Evolutionary conservation across 2,329 filamentous ascomycete genomes (phyloP).

Genomic region (Phialemoniopsis sp.): DNA sequence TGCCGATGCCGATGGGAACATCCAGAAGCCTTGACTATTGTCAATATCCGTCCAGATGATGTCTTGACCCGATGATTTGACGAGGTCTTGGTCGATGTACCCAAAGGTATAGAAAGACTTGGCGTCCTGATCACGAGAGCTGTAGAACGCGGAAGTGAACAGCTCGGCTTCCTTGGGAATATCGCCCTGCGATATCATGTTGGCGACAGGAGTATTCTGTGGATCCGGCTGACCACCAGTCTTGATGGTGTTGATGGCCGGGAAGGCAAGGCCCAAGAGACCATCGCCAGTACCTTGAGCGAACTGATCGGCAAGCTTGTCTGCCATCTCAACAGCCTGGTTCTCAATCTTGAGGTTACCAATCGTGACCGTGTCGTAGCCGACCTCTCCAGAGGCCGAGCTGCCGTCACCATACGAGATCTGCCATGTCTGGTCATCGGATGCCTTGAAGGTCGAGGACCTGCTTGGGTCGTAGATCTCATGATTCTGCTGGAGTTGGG

Average conservation of each 20-base stretch:
- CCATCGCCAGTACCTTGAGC: slow-evolving; percentile 54
- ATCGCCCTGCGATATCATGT: slow-evolving; percentile 53
- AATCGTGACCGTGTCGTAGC: slow-evolving; percentile 56
- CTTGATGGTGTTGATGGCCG: slow-evolving; percentile 58
- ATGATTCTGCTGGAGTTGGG: slow-evolving; percentile 34
- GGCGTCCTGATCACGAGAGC: slow-evolving; percentile 42
- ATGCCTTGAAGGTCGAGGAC: slow-evolving; percentile 54
- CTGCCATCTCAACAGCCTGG: slow-evolving; percentile 63
- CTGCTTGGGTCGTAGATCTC: slow-evolving; percentile 55
- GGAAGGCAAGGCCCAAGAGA: slow-evolving; percentile 62
- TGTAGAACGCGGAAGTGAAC: slow-evolving; percentile 62
- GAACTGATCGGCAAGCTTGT: slow-evolving; percentile 54
- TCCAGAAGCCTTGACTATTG: slow-evolving; percentile 64
- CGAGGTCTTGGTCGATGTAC: slow-evolving; percentile 61
- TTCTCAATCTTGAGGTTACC: slow-evolving; percentile 57
- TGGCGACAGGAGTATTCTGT: slow-evolving; percentile 62
- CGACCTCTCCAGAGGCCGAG: slow-evolving; percentile 61
- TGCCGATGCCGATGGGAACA: slow-evolving; percentile 53
- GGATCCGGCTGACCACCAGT: slow-evolving; percentile 33
- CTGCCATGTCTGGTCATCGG: slow-evolving; percentile 50
- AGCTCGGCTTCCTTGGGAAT: slow-evolving; percentile 47
- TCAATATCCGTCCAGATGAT: slow-evolving; percentile 56
- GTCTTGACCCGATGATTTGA: slow-evolving; percentile 46
- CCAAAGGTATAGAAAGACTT: slow-evolving; percentile 70
- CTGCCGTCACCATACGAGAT: slow-evolving; percentile 67